A percentile compares a stretch with the other conserved stretches of the same genome.
phyloP scores from a whole-genome alignment of 345 rosid genomes.

The Populus pruinosa region DNA sequence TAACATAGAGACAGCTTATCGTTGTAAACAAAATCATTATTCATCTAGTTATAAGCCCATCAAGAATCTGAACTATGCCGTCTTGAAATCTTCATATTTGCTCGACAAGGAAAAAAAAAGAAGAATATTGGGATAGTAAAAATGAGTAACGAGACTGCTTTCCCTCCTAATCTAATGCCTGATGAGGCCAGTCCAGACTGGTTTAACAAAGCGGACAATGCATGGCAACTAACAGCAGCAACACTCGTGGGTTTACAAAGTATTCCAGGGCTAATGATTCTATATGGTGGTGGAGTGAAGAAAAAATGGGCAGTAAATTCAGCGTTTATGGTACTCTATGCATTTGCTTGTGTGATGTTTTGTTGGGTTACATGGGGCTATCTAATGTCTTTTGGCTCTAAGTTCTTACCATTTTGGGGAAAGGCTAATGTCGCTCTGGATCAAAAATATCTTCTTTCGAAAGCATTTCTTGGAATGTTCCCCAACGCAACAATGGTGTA shows the following conservation, averaged over 20 bases:
- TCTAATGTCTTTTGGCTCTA: slow-evolving; percentile 15
- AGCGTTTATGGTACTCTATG: slow-evolving; percentile 15
- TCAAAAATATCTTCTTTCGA: not conserved
- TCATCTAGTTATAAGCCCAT: not conserved
- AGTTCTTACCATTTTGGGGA: slow-evolving; percentile 13
- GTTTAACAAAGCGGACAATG: slow-evolving; percentile 22
- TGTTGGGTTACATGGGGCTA: slow-evolving; percentile 21
- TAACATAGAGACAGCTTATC: slow-evolving; percentile 5
- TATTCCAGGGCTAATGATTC: slow-evolving; percentile 17
- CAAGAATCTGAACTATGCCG: too few relatives aligned
- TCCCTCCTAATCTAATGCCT: not conserved
- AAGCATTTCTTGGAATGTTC: slow-evolving; percentile 9
- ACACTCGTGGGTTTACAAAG: slow-evolving; percentile 23
- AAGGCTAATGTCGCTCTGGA: slow-evolving; percentile 6
- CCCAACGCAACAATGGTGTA: slow-evolving; percentile 19
- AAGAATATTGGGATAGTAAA: not conserved
- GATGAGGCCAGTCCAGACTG: slow-evolving; percentile 9
- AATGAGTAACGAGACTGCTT: not conserved
- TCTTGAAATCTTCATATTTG: not conserved
- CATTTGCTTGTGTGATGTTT: slow-evolving; percentile 19
- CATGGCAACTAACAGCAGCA: slow-evolving; percentile 25
- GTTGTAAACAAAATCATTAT: slow-evolving; percentile 7
- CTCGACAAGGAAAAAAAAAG: not conserved
- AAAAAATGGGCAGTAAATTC: slow-evolving; percentile 27
- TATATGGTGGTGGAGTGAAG: slow-evolving; percentile 18